phyloP scores from a whole-genome alignment of 2,329 filamentous ascomycete genomes.

The Fusarium albidum region DNA sequence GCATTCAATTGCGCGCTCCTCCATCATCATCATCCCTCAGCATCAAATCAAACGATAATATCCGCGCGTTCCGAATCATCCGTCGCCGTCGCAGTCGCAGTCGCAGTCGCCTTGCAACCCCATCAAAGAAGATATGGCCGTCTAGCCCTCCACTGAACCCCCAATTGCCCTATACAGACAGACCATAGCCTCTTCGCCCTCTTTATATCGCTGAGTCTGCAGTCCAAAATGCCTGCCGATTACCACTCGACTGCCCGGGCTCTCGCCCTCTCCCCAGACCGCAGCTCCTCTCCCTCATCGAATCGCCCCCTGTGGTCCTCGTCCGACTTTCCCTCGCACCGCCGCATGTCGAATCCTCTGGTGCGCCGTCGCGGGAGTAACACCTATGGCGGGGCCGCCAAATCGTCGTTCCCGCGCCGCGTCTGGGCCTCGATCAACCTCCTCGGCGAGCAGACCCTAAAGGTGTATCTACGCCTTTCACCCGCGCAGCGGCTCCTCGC shows the following conservation, averaged over 20 bases:
- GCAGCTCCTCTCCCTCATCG: constrained; percentile 43
- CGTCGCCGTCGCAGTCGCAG: too few species aligned
- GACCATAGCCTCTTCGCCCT: background rate
- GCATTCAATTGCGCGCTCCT: constrained; percentile 6
- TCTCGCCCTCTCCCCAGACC: constrained; percentile 53
- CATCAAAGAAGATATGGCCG: constrained; percentile 26
- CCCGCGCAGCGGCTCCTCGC: constrained; percentile 69
- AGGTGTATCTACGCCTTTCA: constrained; percentile 63
- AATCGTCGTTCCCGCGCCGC: constrained; percentile 45
- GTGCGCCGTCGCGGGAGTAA: constrained; percentile 39
- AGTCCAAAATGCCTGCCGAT: constrained; percentile 58
- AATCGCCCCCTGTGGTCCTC: constrained; percentile 41
- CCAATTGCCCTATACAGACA: constrained; percentile 2
- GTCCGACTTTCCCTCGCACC: constrained; percentile 27
- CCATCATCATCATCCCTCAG: constrained; percentile 13
- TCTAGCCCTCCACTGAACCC: constrained; percentile 11
- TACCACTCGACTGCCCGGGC: constrained; percentile 59
- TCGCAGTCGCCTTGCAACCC: too few species aligned
- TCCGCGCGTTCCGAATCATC: constrained; percentile 31
- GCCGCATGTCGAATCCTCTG: constrained; percentile 55
- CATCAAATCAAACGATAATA: background rate
- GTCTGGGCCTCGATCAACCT: constrained; percentile 48
- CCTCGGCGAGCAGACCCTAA: constrained; percentile 53
- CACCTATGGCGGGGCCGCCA: constrained; percentile 7
- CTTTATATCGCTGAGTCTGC: background rate